These are phyloP conservation scores for Urtica urens DNA, from an alignment of 306 rosid species.

Conservation along the genomic window DNA sequence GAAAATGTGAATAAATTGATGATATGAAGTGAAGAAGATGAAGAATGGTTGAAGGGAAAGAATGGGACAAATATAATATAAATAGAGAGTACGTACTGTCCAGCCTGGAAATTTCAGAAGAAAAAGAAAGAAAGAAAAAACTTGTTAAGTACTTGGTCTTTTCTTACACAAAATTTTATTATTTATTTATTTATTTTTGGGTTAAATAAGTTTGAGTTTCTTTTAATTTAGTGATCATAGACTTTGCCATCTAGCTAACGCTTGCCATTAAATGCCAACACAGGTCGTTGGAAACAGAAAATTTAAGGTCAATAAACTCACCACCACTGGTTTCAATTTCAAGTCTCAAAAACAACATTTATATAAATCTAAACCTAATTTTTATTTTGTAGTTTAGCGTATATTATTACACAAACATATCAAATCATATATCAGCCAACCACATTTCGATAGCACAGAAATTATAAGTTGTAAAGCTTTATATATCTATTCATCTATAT, in stretches of 20 bases:
- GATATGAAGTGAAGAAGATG: too few relatives aligned
- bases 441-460: too few relatives aligned
- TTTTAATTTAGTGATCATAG: not conserved
- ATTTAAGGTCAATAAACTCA: not conserved
- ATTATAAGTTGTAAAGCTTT: too few relatives aligned
- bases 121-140: too few relatives aligned
- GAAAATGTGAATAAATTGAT: not conserved
- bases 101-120: not conserved
- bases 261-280: constrained; percentile 30
- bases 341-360: not conserved
- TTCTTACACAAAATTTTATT: not conserved
- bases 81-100: not conserved
- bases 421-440: too few relatives aligned
- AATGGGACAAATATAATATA: too few relatives aligned
- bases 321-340: constrained; percentile 4
- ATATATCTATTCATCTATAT: too few relatives aligned
- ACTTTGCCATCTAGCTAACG: not conserved
- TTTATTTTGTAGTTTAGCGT: not conserved
- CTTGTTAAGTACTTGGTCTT: not conserved
- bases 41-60: too few relatives aligned
- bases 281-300: constrained; percentile 26
- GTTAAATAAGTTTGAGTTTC: not conserved
- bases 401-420: too few relatives aligned
- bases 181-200: not conserved
- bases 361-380: not conserved